Conservation (phyloP, 140 eudicot genomes). For the Anethum foeniculum region DNA sequence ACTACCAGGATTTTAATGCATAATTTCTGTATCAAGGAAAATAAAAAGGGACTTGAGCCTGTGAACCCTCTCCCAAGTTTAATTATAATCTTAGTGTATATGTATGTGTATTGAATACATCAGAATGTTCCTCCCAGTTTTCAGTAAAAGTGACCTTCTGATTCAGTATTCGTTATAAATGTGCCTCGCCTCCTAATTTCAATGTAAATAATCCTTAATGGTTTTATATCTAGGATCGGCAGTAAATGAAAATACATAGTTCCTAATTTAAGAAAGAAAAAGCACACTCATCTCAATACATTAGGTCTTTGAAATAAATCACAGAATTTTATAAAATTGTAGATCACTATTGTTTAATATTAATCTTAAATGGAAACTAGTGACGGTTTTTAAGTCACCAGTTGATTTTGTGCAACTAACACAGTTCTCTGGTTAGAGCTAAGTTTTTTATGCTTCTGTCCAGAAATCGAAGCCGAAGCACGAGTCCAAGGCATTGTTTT, state of each 20-base stretch:
- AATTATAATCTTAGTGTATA: neutral
- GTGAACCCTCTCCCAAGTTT: neutral
- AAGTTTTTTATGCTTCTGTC: neutral
- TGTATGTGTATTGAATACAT: neutral
- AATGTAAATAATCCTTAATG: neutral
- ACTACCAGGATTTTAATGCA: neutral
- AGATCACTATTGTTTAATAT: neutral
- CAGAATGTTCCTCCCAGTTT: neutral
- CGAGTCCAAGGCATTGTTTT: conserved; percentile 4
- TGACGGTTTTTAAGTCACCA: neutral
- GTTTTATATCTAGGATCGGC: neutral
- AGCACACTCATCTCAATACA: neutral
- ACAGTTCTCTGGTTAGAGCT: neutral
- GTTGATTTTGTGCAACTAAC: neutral
- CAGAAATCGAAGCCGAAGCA: conserved; percentile 14
- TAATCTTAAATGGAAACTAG: neutral
- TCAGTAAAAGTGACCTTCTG: neutral
- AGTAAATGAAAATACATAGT: neutral
- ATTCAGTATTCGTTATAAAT: neutral
- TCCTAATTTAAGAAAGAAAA: neutral
- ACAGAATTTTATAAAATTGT: neutral
- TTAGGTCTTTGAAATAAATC: neutral
- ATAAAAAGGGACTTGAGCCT: neutral
- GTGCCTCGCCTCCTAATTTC: neutral
- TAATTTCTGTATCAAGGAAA: neutral